phyloP scores from a whole-genome alignment of 2,329 filamentous ascomycete genomes.

The Scortechinia acanthostroma region DNA sequence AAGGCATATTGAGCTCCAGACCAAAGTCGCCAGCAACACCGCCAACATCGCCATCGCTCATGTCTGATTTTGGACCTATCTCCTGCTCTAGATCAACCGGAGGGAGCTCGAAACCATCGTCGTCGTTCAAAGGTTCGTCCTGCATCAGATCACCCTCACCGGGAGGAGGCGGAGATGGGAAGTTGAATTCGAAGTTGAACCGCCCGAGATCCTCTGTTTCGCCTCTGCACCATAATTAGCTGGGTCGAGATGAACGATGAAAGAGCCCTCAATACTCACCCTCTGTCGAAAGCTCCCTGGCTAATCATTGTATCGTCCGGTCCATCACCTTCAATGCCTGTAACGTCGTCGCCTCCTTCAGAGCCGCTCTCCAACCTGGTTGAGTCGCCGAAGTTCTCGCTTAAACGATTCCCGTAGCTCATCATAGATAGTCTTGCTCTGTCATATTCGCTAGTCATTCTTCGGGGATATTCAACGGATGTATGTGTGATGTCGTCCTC shows the following conservation, averaged over 20 bases:
- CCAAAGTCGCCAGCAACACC: conserved; percentile 15
- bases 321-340: conserved; percentile 23
- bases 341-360: conserved; percentile 24
- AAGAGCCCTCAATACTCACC: neutral
- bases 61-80: neutral
- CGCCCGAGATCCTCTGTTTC: neutral
- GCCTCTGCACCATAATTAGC: neutral
- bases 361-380: conserved; percentile 32
- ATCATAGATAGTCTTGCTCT: conserved; percentile 26
- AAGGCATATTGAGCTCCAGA: conserved; percentile 17
- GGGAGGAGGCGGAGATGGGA: neutral
- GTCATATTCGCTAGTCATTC: conserved; percentile 25
- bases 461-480: conserved; percentile 32
- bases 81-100: neutral
- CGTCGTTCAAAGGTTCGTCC: neutral
- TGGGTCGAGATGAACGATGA: neutral
- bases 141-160: neutral
- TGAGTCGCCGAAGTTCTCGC: conserved; percentile 39
- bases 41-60: neutral
- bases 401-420: conserved; percentile 31
- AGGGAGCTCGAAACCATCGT: neutral
- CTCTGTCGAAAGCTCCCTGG: conserved; percentile 4
- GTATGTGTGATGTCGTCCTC: conserved; percentile 33
- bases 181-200: conserved; percentile 2
- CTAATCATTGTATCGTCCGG: conserved; percentile 12